These are phyloP conservation scores for Salicornia ramosissima DNA, from an alignment of 148 eudicot species.

Conservation along the genomic window DNA sequence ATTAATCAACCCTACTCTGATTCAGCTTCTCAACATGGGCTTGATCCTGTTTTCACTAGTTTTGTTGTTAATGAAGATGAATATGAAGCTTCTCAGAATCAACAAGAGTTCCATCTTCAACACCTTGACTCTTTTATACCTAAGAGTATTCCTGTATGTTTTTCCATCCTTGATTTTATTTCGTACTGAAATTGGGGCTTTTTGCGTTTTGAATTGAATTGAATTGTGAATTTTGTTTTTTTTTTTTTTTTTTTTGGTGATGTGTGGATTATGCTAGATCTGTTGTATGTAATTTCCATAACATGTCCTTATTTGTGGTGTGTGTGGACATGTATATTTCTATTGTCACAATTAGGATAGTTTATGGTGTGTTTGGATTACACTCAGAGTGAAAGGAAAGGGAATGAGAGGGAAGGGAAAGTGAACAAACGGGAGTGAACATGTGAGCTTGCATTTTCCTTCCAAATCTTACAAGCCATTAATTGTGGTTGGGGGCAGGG, in stretches of 20 bases:
- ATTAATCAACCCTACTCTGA: slow-evolving; percentile 12
- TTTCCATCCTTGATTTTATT: neutral
- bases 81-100: slow-evolving; percentile 21
- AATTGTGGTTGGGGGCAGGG: too few relatives aligned
- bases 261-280: neutral
- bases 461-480: too few relatives aligned
- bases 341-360: neutral
- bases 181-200: neutral
- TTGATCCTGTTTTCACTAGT: slow-evolving; percentile 43
- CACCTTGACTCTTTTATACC: slow-evolving; percentile 41
- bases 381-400: too few relatives aligned
- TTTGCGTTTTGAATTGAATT: neutral
- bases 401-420: too few relatives aligned
- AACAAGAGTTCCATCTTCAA: slow-evolving; percentile 34
- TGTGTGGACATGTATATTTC: too few relatives aligned
- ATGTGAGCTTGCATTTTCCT: too few relatives aligned
- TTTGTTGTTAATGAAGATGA: slow-evolving; percentile 24
- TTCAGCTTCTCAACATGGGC: slow-evolving; percentile 18
- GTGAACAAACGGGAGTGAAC: too few relatives aligned
- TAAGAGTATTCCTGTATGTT: slow-evolving; percentile 52
- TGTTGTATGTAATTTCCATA: neutral
- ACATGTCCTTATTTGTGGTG: neutral
- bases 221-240: neutral
- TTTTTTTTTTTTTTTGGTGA: neutral
- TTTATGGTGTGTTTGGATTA: too few relatives aligned